Evolutionary conservation across 1,139 yeast species (phyloP).

Genomic region (Nakaseomyces glabratus): DNA sequence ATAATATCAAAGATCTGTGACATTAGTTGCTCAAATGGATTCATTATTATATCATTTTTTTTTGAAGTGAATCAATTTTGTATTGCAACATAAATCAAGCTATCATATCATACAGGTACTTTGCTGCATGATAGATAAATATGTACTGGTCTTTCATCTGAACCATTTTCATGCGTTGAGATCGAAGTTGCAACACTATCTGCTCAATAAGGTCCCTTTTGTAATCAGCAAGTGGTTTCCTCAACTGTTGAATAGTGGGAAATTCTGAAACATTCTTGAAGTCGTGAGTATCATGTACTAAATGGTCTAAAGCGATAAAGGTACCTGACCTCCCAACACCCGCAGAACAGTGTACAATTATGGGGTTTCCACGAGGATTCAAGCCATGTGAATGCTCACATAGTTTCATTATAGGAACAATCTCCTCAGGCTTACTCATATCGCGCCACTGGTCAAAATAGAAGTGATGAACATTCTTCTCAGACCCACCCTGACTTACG

Average conservation of each 20-base stretch:
- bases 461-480: constrained; percentile 34
- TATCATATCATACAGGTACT: constrained; percentile 10
- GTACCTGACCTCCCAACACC: constrained; percentile 78
- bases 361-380: constrained; percentile 31
- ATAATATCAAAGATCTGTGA: no score
- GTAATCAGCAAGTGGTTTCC: constrained; percentile 14
- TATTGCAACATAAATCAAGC: no score
- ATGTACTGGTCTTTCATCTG: constrained; percentile 28
- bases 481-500: constrained; percentile 18
- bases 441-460: constrained; percentile 42
- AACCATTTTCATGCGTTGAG: constrained; percentile 32
- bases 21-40: no score
- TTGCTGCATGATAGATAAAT: constrained; percentile 30
- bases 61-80: no score
- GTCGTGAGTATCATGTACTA: constrained; percentile 33
- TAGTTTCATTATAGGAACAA: constrained; percentile 28
- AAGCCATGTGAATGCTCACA: constrained; percentile 26
- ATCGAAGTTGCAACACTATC: constrained; percentile 27
- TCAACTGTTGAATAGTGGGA: constrained; percentile 1
- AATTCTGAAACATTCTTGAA: constrained; percentile 16
- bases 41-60: no score
- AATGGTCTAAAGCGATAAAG: constrained; percentile 54
- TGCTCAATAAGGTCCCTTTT: constrained; percentile 29
- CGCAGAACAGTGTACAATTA: constrained; percentile 63
- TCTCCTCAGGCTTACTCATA: constrained; percentile 36